phyloP scores from a whole-genome alignment of 352 stramenopile species.

The Globisporangium sylvaticum region DNA sequence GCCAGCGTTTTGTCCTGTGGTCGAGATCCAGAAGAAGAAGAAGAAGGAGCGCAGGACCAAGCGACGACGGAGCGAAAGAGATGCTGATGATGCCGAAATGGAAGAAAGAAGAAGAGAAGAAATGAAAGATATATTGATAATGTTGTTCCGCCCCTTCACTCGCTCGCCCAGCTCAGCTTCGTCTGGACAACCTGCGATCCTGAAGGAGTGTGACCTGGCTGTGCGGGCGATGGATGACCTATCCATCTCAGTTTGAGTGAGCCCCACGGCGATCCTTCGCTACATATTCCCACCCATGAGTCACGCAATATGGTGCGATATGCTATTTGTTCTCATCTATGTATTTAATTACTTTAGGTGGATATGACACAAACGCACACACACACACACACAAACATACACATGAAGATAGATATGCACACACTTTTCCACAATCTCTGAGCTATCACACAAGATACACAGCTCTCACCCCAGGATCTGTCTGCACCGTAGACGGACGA shows the following conservation, averaged over 20 bases:
- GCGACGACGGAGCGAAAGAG: not conserved
- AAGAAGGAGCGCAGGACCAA: not conserved
- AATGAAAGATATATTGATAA: conserved; percentile 11
- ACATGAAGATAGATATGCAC: not conserved
- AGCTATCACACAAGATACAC: too few species aligned
- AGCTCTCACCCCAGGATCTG: too few species aligned
- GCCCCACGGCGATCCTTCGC: not conserved
- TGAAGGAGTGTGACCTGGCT: too few species aligned
- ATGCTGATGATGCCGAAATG: not conserved
- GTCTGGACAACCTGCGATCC: too few species aligned
- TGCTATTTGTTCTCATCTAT: not conserved
- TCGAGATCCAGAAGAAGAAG: not conserved
- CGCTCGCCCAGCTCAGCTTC: not conserved
- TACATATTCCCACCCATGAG: too few species aligned
- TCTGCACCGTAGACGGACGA: not conserved
- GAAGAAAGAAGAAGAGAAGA: conserved; percentile 1
- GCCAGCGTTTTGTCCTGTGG: not conserved
- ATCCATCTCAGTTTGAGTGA: not conserved
- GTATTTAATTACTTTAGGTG: conserved; percentile 6
- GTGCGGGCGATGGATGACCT: too few species aligned
- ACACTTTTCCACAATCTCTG: not conserved
- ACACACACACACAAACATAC: not conserved
- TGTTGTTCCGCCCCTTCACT: not conserved
- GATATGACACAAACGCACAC: not conserved
- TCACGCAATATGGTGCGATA: not conserved